These are phyloP conservation scores for Allium cepa DNA, from an alignment of 106 monocot species.

Conservation along the genomic window DNA sequence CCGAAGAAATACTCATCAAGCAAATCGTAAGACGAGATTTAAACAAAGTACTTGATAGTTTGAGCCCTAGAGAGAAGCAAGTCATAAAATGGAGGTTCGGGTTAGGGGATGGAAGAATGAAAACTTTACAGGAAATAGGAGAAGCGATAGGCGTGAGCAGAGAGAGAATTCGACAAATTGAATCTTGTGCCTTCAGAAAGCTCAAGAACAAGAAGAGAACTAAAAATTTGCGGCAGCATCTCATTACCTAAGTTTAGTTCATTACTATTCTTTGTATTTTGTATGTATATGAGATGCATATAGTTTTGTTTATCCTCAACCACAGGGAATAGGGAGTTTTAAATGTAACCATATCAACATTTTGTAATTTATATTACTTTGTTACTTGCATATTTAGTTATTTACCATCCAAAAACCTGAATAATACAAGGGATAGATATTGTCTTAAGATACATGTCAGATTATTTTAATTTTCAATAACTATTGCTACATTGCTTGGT, in stretches of 20 bases:
- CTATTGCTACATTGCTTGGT: no score
- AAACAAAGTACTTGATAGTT: slow-evolving; percentile 56
- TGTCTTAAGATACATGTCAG: no score
- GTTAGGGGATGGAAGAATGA: slow-evolving; percentile 72
- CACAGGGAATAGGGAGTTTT: background rate
- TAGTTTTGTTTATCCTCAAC: background rate
- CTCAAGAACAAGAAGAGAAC: slow-evolving; percentile 76
- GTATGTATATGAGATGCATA: slow-evolving; percentile 1
- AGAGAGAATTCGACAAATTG: slow-evolving; percentile 90
- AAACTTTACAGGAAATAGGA: slow-evolving; percentile 86
- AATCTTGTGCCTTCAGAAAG: slow-evolving; percentile 79
- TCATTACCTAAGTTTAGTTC: slow-evolving; percentile 6
- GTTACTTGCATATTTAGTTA: no score
- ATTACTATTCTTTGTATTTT: background rate
- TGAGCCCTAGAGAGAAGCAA: slow-evolving; percentile 71
- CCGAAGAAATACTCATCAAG: slow-evolving; percentile 59
- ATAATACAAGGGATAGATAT: no score
- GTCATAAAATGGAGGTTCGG: slow-evolving; percentile 81
- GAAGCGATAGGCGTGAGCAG: slow-evolving; percentile 73
- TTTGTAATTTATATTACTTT: slow-evolving; percentile 2
- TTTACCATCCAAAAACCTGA: no score
- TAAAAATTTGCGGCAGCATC: slow-evolving; percentile 54
- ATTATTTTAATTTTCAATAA: no score
- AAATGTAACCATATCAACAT: slow-evolving; percentile 3
- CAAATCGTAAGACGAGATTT: slow-evolving; percentile 74